Evolutionary conservation across 2,329 filamentous ascomycete genomes (phyloP).

Genomic region (Cordyceps cicadae): DNA sequence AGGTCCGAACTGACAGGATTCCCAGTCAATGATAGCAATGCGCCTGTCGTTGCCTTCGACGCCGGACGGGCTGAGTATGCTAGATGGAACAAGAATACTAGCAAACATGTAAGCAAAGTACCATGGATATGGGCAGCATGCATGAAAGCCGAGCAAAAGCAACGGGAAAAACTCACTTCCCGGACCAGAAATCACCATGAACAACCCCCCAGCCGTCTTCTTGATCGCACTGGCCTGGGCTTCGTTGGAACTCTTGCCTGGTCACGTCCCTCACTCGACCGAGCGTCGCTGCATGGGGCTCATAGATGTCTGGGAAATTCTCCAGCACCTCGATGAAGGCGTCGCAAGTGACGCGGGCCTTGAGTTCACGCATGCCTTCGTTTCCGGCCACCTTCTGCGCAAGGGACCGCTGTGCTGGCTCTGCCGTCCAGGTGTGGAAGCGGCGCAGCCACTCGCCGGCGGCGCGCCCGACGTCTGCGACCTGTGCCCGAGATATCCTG

Average conservation of each 20-base stretch:
- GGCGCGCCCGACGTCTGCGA: background rate
- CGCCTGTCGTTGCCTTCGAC: background rate
- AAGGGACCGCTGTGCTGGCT: background rate
- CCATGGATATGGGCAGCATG: background rate
- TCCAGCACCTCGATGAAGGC: background rate
- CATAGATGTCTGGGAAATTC: background rate
- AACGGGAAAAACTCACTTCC: background rate
- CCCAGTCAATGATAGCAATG: constrained; percentile 1
- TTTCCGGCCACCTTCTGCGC: background rate
- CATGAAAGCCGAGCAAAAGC: too few relatives aligned
- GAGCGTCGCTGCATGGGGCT: background rate
- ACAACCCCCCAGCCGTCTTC: background rate
- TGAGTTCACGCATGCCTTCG: background rate
- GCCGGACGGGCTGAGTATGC: background rate
- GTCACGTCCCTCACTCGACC: background rate
- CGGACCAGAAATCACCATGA: background rate
- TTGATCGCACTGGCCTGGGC: background rate
- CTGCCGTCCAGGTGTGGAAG: constrained; percentile 1
- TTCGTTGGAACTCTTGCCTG: background rate
- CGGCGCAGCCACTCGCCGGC: background rate
- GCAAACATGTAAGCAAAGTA: background rate
- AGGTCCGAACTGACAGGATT: background rate
- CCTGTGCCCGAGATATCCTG: background rate
- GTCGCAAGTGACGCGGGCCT: background rate
- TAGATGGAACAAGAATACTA: background rate